Evolutionary conservation across 495 filamentous ascomycete genomes (phyloP).

Genomic region (Trichoderma orchidacearum): DNA sequence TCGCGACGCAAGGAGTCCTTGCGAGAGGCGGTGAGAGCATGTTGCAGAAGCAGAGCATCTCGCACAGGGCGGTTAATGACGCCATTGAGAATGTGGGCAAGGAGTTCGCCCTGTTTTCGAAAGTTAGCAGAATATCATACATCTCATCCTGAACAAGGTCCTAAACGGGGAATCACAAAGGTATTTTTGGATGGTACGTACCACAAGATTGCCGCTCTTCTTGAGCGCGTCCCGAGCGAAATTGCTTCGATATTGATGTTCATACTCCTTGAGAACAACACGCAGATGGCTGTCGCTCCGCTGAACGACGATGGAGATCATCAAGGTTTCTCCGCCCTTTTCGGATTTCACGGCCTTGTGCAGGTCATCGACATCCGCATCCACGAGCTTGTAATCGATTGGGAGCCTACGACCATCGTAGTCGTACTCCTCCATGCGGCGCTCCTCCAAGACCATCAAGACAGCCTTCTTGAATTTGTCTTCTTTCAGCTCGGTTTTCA

Average conservation of each 20-base stretch:
- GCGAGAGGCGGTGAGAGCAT: conserved; percentile 56
- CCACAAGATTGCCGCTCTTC: conserved; percentile 82
- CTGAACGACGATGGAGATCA: conserved; percentile 74
- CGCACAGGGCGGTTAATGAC: conserved; percentile 90
- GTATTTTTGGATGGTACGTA: conserved; percentile 32
- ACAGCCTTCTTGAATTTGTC: conserved; percentile 91
- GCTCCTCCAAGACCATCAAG: conserved; percentile 69
- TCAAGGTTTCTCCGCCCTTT: conserved; percentile 78
- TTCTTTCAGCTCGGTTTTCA: conserved; percentile 80
- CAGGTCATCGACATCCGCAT: conserved; percentile 60
- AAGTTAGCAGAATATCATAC: not conserved
- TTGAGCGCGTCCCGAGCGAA: conserved; percentile 77
- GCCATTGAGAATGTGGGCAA: conserved; percentile 93
- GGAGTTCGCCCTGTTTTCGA: conserved; percentile 64
- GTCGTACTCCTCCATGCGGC: conserved; percentile 65
- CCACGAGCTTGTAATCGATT: conserved; percentile 37
- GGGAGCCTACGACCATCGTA: conserved; percentile 23
- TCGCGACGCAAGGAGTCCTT: conserved; percentile 63
- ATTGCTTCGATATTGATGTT: conserved; percentile 54
- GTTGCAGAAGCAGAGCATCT: conserved; percentile 86
- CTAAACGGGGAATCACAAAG: not conserved
- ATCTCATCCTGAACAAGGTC: not conserved
- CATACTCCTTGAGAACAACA: conserved; percentile 65
- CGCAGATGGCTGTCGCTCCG: conserved; percentile 69
- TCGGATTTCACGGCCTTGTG: conserved; percentile 53